Base-by-base conservation (phyloP, 192 early-diverging fungal species). In the Coemansia sp. region DNA sequence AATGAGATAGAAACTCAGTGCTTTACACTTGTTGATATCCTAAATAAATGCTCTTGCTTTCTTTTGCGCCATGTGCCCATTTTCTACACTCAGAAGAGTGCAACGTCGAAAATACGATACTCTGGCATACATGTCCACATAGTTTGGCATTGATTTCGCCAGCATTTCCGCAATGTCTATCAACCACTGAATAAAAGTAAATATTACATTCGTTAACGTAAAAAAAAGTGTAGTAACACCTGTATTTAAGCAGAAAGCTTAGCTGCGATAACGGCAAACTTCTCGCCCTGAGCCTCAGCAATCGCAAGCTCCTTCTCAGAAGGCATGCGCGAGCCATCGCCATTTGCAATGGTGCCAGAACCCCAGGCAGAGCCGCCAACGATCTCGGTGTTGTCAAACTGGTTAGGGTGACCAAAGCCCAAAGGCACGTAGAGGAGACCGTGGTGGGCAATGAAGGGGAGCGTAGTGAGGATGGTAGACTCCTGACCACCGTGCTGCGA, bases 401-500 rank as follows among this genome's bases (percentile, higher is more conserved):
- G 62, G 60, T 88, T 33, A 0, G 76, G 20, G 67, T 87, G 46
- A 5, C 66, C 45, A 65, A 81, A 88, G 26, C 91, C 91, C 60
- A 93, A 67, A 4, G 93, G 93, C 39, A 93, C 89, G 64, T 84
- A 95, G 59, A 87, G 81, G 44, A 95, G 88, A 24, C 92, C 93
- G 72, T 92, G 92, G 83, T 94, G 92, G 9, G 85, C 87, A 35
- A 92, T 83, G 74, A 87, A 83, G 2, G 91, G 83, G 24, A 94
- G 62, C 44, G 92, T 76, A 33, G 85, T 86, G 11, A 89, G 67
- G 33, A 87, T 87, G 8, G 91, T 92, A 39, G 84, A 86, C 69
- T 95, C 92, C 83, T 92, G 91, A n/a, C 93, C 93, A 59, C 92
- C 92, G 74, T 90, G 88, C 81, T 91, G 90, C 46, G 86, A 83